Conservation (phyloP, 2,329 filamentous ascomycete genomes). For the Alternaria rosae region DNA sequence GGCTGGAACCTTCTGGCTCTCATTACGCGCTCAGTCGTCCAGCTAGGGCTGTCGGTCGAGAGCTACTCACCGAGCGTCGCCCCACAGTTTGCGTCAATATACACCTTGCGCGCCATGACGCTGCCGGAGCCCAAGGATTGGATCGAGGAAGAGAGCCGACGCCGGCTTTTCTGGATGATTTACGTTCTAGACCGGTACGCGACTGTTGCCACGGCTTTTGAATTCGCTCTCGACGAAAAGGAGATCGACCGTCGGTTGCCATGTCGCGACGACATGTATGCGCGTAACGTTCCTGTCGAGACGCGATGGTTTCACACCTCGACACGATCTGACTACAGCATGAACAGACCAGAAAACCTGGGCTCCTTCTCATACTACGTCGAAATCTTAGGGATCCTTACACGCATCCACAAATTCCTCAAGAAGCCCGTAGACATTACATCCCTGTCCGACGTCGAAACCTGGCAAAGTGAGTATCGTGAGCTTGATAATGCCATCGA, state of each 20-base stretch:
- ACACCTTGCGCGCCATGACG: slow-evolving; percentile 84
- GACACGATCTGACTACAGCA: slow-evolving; percentile 64
- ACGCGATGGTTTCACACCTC: slow-evolving; percentile 76
- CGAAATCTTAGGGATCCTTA: slow-evolving; percentile 86
- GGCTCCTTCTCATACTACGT: slow-evolving; percentile 91
- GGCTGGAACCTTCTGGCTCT: slow-evolving; percentile 92
- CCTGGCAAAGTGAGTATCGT: slow-evolving; percentile 87
- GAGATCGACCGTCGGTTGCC: slow-evolving; percentile 88
- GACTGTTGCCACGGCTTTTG: slow-evolving; percentile 88
- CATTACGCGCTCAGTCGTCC: slow-evolving; percentile 87
- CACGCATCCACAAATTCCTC: slow-evolving; percentile 85
- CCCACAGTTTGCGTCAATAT: slow-evolving; percentile 83
- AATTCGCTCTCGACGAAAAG: slow-evolving; percentile 87
- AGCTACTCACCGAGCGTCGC: slow-evolving; percentile 79
- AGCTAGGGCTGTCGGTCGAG: slow-evolving; percentile 85
- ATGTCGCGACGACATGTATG: slow-evolving; percentile 86
- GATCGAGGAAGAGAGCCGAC: slow-evolving; percentile 86
- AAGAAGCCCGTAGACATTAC: slow-evolving; percentile 91
- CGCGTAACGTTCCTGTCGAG: slow-evolving; percentile 82
- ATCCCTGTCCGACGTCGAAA: slow-evolving; percentile 81
- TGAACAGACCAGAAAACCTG: slow-evolving; percentile 78
- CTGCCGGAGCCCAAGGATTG: slow-evolving; percentile 84
- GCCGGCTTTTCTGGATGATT: slow-evolving; percentile 92
- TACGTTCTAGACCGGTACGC: slow-evolving; percentile 90
- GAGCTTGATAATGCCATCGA: slow-evolving; percentile 82